Evolutionary conservation across 148 eudicot species (phyloP), one percentile per base, ranked within the genome.

Genomic region (Suaeda aralocaspica): DNA sequence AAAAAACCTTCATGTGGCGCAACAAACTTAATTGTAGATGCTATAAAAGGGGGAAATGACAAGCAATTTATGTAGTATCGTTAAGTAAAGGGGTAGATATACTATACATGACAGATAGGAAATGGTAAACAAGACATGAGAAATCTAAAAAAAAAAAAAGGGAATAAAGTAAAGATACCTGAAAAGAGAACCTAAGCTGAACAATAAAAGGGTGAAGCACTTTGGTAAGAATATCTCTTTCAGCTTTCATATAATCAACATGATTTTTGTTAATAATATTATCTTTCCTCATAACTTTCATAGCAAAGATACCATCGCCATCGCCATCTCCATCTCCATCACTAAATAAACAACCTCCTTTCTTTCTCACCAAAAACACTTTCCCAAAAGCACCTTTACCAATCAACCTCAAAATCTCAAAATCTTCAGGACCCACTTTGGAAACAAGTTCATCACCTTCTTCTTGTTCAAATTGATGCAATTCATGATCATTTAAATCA

Each of bases 381-480:
- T 92, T 92, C 73, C 97, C 96, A 81, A 92, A 92, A 2, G 97
- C 88, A 1, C 97, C 97, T 76, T 87, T 87, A 3, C 97, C 97
- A 51, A 92, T 76, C 22, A 92, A 81, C 77, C 92, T 89, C 81
- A 92, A 59, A 9, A 92, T 86, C 85, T 89, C 92, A 80, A 92
- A 92, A 70, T 92, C 91, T 67, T 82, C 90, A 0, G 92, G 92
- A 24, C 97, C 95, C 62, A 89, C 72, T 66, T 78, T 85, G 12
- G 70, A 29, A 24, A 26, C 42, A 12, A 61, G 6, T 22, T 16
- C 77, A 61, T 51, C 79, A 10, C 28, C 51, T 30, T 67, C 61
- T 53, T 65, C 81, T 50, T 46, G 71, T 16, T 68, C 74, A 1
- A 68, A 49, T 66, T 70, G 73, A 75, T 58, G 68, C 82, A 29